Evolutionary conservation across 2,329 filamentous ascomycete genomes (phyloP), one percentile per base, ranked within the genome.

Genomic region (Lomentospora prolificans): DNA sequence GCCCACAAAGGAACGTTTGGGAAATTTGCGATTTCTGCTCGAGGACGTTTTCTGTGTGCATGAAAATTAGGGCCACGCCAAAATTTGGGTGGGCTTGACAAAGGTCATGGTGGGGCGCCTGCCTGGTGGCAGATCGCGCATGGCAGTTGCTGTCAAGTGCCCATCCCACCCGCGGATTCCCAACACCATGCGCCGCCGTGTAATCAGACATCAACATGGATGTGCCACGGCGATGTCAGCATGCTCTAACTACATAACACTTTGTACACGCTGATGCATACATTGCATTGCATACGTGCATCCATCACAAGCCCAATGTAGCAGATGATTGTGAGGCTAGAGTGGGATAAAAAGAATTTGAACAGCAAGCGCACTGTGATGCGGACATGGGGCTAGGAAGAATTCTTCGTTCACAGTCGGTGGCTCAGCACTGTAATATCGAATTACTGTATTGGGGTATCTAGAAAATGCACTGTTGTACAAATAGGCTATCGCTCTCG

Each of bases 21-120:
- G 46, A 50, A 55, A 55, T 50, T 55, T 55, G 53, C n/a, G 53
- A 55, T 55, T 54, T 51, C 48, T 51, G 24, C 48, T 51, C 48
- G 22, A 51, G 22, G 24, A 30, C 48, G 48, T 51, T 51, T n/a
- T 55, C 53, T 55, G 53, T 55, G 53, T 55, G 53, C 53, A 46
- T 50, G 25, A 31, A 31, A 30, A 50, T 55, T 55, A 55, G 53
- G 53, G 53, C 53, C 53, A 48, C 53, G 41, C 53, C 39, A 50
- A 55, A 55, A 48, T 48, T 25, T 22, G 22, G 44, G 44, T 48
- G 44, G 44, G 17, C 44, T 10, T 10, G 17, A 22, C 12, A 5
- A 10, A 48, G 44, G 25, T 30, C 25, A 31, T 28, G 22, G 27
- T 55, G 27, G 53, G 53, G 41, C 31, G n/a, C 3, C 9, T 6